These are phyloP conservation scores for Falciphora oryzae DNA, from an alignment of 2,329 filamentous ascomycete genomes.

Conservation along the genomic window DNA sequence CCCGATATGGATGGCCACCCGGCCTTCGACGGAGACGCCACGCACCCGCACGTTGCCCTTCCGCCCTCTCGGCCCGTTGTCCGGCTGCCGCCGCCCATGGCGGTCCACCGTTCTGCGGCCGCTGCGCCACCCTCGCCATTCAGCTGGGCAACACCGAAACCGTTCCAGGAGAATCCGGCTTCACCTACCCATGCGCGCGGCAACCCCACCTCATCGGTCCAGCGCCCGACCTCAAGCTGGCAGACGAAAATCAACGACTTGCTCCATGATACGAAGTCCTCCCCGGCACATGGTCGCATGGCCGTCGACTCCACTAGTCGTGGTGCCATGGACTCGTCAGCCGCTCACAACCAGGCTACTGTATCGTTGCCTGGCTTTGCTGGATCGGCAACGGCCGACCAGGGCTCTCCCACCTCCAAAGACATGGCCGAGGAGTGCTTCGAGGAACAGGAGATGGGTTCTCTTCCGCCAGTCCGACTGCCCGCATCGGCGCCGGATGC, in stretches of 20 bases:
- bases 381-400: slow-evolving; percentile 6
- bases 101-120: background rate
- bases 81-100: slow-evolving; percentile 54
- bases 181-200: slow-evolving; percentile 4
- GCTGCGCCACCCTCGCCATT: slow-evolving; percentile 17
- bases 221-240: slow-evolving; percentile 34
- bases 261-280: slow-evolving; percentile 60
- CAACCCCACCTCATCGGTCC: slow-evolving; percentile 16
- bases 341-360: slow-evolving; percentile 6
- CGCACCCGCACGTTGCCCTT: slow-evolving; percentile 62
- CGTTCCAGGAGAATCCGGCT: slow-evolving; percentile 23
- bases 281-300: slow-evolving; percentile 48
- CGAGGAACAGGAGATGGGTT: slow-evolving; percentile 75
- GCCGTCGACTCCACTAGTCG: slow-evolving; percentile 51
- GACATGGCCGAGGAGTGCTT: slow-evolving; percentile 75
- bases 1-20: slow-evolving; percentile 66
- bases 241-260: slow-evolving; percentile 80
- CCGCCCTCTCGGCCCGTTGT: slow-evolving; percentile 70
- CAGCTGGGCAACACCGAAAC: slow-evolving; percentile 30
- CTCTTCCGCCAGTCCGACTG: slow-evolving; percentile 64
- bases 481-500: slow-evolving; percentile 56
- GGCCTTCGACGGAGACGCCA: slow-evolving; percentile 61
- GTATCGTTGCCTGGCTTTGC: slow-evolving; percentile 3
- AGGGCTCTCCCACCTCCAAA: slow-evolving; percentile 49
- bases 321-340: slow-evolving; percentile 25